phyloP scores from a whole-genome alignment of 768 basidiomycete species.

The Melanogaster broomeanus region DNA sequence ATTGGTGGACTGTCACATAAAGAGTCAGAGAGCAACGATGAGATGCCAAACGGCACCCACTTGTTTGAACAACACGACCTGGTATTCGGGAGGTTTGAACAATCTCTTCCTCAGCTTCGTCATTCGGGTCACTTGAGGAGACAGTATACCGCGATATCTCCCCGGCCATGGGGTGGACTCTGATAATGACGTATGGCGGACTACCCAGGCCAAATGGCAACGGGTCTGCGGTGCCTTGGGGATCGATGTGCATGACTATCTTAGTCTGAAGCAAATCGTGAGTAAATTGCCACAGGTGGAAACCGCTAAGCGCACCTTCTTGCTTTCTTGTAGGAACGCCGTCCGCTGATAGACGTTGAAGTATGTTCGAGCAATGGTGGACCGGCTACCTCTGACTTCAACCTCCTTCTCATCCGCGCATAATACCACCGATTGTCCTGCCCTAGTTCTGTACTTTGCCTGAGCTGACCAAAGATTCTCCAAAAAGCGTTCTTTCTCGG shows the following conservation, averaged over 20 bases:
- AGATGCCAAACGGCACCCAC: slow-evolving; percentile 45
- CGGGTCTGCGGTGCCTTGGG: slow-evolving; percentile 70
- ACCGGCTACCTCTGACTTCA: slow-evolving; percentile 60
- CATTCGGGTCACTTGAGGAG: slow-evolving; percentile 69
- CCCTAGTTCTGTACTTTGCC: slow-evolving; percentile 72
- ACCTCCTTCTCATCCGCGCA: slow-evolving; percentile 76
- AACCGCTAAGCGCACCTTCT: slow-evolving; percentile 57
- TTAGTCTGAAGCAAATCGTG: slow-evolving; percentile 59
- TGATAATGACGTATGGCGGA: slow-evolving; percentile 78
- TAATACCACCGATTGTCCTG: slow-evolving; percentile 73
- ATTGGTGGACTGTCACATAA: slow-evolving; percentile 69
- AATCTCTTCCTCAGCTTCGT: slow-evolving; percentile 80
- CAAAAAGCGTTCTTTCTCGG: slow-evolving; percentile 80
- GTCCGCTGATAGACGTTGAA: slow-evolving; percentile 87
- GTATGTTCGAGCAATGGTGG: slow-evolving; percentile 76
- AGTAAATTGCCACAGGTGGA: slow-evolving; percentile 5
- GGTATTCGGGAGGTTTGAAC: slow-evolving; percentile 76
- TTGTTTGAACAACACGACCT: slow-evolving; percentile 76
- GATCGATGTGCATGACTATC: slow-evolving; percentile 85
- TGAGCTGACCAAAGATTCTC: slow-evolving; percentile 90
- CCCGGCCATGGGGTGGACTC: slow-evolving; percentile 82
- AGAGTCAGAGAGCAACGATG: background rate
- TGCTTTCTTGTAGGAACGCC: slow-evolving; percentile 73
- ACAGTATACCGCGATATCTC: slow-evolving; percentile 81
- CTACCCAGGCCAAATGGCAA: slow-evolving; percentile 71